phyloP scores from a whole-genome alignment of 495 filamentous ascomycete species.

The Aspergillus affinis region DNA sequence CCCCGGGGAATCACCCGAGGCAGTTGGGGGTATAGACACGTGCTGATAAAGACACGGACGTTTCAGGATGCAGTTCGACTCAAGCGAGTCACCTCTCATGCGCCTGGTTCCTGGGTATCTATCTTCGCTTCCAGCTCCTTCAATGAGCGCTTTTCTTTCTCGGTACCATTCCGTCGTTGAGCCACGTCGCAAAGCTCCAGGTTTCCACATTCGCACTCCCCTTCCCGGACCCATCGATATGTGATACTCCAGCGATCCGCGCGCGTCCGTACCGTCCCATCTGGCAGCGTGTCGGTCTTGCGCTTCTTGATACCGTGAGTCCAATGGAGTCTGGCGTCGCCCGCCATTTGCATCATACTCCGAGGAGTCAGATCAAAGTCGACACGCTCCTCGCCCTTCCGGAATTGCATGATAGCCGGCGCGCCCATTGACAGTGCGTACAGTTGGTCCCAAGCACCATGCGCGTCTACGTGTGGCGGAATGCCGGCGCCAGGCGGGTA shows the following conservation, averaged over 20 bases:
- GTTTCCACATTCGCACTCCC: slow-evolving; percentile 41
- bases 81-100: not conserved
- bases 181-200: slow-evolving; percentile 38
- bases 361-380: slow-evolving; percentile 36
- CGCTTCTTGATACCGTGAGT: slow-evolving; percentile 44
- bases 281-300: slow-evolving; percentile 36
- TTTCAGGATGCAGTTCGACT: no score
- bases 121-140: slow-evolving; percentile 22
- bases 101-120: not conserved
- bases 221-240: slow-evolving; percentile 40
- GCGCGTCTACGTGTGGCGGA: slow-evolving; percentile 42
- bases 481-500: slow-evolving; percentile 44
- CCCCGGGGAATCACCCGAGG: no score
- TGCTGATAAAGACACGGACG: not conserved
- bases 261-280: slow-evolving; percentile 32
- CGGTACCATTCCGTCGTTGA: slow-evolving; percentile 34
- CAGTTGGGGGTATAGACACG: no score
- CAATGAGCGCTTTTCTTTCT: slow-evolving; percentile 41
- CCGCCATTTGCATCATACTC: slow-evolving; percentile 41
- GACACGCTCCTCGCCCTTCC: slow-evolving; percentile 27
- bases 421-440: slow-evolving; percentile 40
- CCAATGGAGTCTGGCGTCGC: slow-evolving; percentile 41
- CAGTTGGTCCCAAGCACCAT: slow-evolving; percentile 40
- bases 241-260: slow-evolving; percentile 42
- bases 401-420: slow-evolving; percentile 39